A percentile compares a stretch with the other conserved stretches of the same genome.
Conservation (phyloP, 1,139 yeast genomes). For the Kurtzmaniella quercitrusa region DNA sequence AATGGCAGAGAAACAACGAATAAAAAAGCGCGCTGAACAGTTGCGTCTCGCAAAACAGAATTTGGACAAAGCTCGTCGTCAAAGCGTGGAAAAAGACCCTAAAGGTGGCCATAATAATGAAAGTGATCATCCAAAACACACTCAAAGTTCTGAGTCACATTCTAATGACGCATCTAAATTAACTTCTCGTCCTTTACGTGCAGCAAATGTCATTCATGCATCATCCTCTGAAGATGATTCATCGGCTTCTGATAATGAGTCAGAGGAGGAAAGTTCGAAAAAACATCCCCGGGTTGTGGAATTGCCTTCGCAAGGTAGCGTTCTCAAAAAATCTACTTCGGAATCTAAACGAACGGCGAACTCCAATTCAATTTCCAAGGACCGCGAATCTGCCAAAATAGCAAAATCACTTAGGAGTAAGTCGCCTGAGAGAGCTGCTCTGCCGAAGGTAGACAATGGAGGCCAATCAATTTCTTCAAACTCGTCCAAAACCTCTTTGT, state of each 20-base stretch:
- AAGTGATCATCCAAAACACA: neutral
- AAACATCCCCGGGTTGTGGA: constrained; percentile 8
- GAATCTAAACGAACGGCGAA: neutral
- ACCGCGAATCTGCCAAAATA: too few species aligned
- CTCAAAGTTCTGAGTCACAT: neutral
- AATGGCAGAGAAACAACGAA: constrained; percentile 5
- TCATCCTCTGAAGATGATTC: constrained; percentile 9
- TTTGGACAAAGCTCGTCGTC: constrained; percentile 6
- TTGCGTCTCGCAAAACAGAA: constrained; percentile 6
- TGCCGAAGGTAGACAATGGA: neutral
- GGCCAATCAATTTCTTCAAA: neutral
- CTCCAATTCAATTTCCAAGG: too few species aligned
- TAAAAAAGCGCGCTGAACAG: constrained; percentile 6
- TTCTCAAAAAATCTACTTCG: neutral
- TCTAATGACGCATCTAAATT: neutral
- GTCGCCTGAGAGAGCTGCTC: constrained; percentile 5
- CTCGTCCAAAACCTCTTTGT: constrained; percentile 15
- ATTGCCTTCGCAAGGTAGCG: constrained; percentile 3
- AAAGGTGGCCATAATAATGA: neutral
- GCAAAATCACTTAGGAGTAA: too few species aligned
- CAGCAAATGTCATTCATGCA: constrained; percentile 7
- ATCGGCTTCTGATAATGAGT: constrained; percentile 16
- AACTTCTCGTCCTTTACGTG: neutral
- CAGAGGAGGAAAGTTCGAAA: constrained; percentile 14
- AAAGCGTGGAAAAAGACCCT: neutral